A percentile compares a stretch with the other conserved stretches of the same genome.
Evolutionary conservation across 2,329 filamentous ascomycete species (phyloP).

Genomic region (Curvularia spicifera): DNA sequence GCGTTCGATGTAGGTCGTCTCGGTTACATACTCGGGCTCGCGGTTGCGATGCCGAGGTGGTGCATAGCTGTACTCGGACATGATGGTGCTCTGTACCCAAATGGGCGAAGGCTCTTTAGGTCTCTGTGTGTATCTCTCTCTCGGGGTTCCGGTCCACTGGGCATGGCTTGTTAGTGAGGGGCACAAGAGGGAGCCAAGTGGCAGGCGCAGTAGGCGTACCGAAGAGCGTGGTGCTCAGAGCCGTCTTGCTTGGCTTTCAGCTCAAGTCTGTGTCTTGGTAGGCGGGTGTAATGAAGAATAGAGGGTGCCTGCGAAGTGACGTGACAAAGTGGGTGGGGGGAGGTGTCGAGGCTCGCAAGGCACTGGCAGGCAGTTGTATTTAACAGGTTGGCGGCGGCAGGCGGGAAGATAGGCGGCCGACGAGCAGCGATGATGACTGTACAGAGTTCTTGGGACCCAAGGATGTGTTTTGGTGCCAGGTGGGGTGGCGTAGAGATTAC

Average conservation of each 20-base stretch:
- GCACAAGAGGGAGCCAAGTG: slow-evolving; percentile 8
- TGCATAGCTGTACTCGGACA: slow-evolving; percentile 60
- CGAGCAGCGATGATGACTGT: slow-evolving; percentile 21
- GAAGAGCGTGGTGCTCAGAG: slow-evolving; percentile 16
- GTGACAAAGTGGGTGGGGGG: slow-evolving; percentile 30
- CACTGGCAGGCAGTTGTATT: slow-evolving; percentile 29
- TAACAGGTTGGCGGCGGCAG: slow-evolving; percentile 20
- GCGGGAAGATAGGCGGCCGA: not conserved
- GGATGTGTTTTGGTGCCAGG: slow-evolving; percentile 14
- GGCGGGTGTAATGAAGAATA: slow-evolving; percentile 35
- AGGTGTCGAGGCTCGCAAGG: slow-evolving; percentile 23
- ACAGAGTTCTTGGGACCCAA: slow-evolving; percentile 29
- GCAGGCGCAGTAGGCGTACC: slow-evolving; percentile 28
- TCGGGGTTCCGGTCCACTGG: slow-evolving; percentile 21
- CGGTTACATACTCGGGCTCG: slow-evolving; percentile 58
- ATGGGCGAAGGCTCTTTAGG: slow-evolving; percentile 12
- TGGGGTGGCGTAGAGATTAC: slow-evolving; percentile 32
- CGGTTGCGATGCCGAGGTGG: slow-evolving; percentile 57
- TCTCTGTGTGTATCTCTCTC: slow-evolving; percentile 9
- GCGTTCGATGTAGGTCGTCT: slow-evolving; percentile 60
- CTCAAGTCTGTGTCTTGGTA: slow-evolving; percentile 20
- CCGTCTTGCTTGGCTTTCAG: slow-evolving; percentile 24
- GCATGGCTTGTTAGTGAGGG: slow-evolving; percentile 26
- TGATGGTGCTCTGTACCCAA: slow-evolving; percentile 37
- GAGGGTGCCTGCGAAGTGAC: slow-evolving; percentile 32